Conservation (phyloP, 176 grass and related monocot species). For the Aechmea fasciata region DNA sequence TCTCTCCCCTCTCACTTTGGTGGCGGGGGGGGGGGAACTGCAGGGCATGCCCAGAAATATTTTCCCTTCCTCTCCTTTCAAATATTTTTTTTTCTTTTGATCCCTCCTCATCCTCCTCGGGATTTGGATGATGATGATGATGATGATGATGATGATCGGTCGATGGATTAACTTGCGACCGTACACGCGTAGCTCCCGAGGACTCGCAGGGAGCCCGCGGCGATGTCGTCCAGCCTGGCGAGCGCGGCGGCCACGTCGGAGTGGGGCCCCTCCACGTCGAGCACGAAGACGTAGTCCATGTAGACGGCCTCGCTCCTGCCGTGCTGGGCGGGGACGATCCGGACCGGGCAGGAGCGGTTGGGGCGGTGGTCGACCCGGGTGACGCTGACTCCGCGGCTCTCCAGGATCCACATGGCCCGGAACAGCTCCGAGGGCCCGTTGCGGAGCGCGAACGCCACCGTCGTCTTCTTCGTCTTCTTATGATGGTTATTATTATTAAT, state of each 20-base stretch:
- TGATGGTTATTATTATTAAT: no score
- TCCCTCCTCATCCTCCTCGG: no score
- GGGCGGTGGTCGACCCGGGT: constrained; percentile 32
- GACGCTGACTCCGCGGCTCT: constrained; percentile 23
- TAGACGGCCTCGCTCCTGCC: background rate
- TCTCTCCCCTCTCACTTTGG: background rate
- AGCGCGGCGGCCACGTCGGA: constrained; percentile 7
- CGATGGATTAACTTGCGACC: background rate
- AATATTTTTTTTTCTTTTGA: no score
- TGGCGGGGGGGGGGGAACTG: background rate
- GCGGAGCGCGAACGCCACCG: constrained; percentile 22
- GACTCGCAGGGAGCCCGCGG: constrained; percentile 6
- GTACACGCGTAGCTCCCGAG: constrained; percentile 19
- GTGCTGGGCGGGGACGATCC: background rate
- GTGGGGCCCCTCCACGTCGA: constrained; percentile 19
- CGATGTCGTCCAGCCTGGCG: constrained; percentile 9
- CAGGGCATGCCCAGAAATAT: background rate
- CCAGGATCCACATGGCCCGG: constrained; percentile 22
- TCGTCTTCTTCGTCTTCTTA: constrained; percentile 5
- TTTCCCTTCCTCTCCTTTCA: background rate
- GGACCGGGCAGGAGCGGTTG: constrained; percentile 22
- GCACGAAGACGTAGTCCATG: constrained; percentile 32
- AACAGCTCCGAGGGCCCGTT: constrained; percentile 23
- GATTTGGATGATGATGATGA: no score
- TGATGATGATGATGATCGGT: no score